Evolutionary conservation across 177 flowering plant genomes (phyloP), one percentile per base, ranked within the genome.

Genomic region (Vitis hybrid): DNA sequence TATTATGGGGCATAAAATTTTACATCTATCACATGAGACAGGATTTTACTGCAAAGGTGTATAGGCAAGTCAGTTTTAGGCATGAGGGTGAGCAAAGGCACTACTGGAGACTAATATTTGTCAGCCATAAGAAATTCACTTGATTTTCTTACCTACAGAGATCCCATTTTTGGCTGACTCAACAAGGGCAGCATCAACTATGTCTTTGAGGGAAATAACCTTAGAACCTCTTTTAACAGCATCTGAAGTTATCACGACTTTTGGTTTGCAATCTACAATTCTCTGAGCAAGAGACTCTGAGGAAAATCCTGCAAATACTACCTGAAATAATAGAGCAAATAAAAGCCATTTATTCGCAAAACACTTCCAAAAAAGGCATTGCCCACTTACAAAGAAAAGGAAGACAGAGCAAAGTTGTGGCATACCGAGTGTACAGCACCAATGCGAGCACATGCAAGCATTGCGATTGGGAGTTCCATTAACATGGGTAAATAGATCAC

Each of bases 221-320:
- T 95, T 95, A 6, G 98, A 68, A 48, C 97, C 99, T 78, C 98
- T 80, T 66, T 76, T 82, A 68, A 93, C 97, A 73, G 96, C 99
- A 81, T 95, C 93, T 81, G 98, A 93, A 78, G 99, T 95, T 67
- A 95, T 76, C 54, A 95, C 87, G 57, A 83, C 89, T 75, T 90
- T 93, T 46, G 99, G 97, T 72, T 87, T 93, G 83, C 99, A 93
- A 71, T 95, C 99, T 51, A 88, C 35, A 12, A 95, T 92, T 81
- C 98, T 87, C 70, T 95, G 99, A 14, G 92, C 83, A 75, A 95
- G 90, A 75, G 99, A 87, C 57, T 95, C 99, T 1, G 98, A 81
- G 56, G 99, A 93, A 72, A 93, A 95, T 70, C 99, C 99, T 71
- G 97, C 99, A 89, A 95, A 95, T 60, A 95, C 99, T 74, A 95